Evolutionary conservation across 2,329 filamentous ascomycete genomes (phyloP), one percentile per base, ranked within the genome.

Genomic region (Colletotrichum nymphaeae): DNA sequence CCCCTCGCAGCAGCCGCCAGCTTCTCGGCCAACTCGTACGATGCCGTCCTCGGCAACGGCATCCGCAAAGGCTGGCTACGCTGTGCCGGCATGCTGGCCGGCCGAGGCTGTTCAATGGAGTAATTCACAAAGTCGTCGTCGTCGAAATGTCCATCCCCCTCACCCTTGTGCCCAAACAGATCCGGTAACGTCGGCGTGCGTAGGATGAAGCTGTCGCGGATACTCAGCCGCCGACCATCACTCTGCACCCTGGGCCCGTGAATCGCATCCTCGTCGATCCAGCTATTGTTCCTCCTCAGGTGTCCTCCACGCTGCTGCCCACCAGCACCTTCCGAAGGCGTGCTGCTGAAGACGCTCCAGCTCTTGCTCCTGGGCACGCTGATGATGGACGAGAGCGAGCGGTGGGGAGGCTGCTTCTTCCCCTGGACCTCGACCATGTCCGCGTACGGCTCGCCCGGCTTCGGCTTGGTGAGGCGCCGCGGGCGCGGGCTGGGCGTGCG

Each of bases 231-330:
- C 53, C 76, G 79, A 7, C 76, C 57, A 77, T 76, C 69, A 72
- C 79, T 82, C 49, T 77, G 81, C 62, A 87, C 77, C 75, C 80
- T 82, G 11, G 86, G 86, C 5, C 87, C 86, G 71, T 88, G 86
- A n/a, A 87, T 79, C 67, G 83, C 84, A 63, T 89, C 86, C 75
- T 88, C 87, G 69, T 88, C 86, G 32, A 88, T 85, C 86, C 86
- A 89, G 22, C 83, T 84, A 49, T 70, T 71, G 16, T 74, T 75
- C 58, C 62, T 58, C 49, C 71, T 30, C 5, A 62, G 14, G 5
- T 66, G 8, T 0, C 71, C 71, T 0, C 67, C 67, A 3, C 62
- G 46, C 35, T 73, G 71, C 46, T 71, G 60, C 1, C 55, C 60
- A 0, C 12, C 35, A 2, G 22, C 71, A 0, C 26, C 49, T 22